Conservation (phyloP, 2,329 filamentous ascomycete species). For the Exserohilum rostratum region DNA sequence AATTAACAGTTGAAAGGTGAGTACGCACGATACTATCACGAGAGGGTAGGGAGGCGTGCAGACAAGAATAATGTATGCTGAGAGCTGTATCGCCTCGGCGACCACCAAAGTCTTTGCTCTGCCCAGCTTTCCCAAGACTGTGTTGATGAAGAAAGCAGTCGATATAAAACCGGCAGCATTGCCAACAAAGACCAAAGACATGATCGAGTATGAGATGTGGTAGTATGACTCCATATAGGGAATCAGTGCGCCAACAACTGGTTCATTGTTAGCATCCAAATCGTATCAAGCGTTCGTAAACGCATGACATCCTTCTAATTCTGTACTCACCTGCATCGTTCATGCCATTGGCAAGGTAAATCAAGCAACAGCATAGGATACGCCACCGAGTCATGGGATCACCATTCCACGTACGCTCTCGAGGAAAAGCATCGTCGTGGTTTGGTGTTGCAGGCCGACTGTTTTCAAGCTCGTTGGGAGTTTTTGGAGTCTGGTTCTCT, state of each 20-base stretch:
- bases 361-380: constrained; percentile 67
- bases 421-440: constrained; percentile 50
- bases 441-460: constrained; percentile 60
- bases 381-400: constrained; percentile 72
- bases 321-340: constrained; percentile 65
- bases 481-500: constrained; percentile 35
- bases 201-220: constrained; percentile 74
- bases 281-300: background rate
- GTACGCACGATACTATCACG: constrained; percentile 60
- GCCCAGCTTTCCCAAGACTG: constrained; percentile 66
- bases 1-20: too few relatives aligned
- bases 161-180: constrained; percentile 78
- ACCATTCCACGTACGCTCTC: constrained; percentile 64
- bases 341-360: constrained; percentile 72
- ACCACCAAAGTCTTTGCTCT: constrained; percentile 68
- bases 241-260: constrained; percentile 74
- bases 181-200: constrained; percentile 81
- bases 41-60: constrained; percentile 72
- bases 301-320: background rate
- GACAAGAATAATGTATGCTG: constrained; percentile 70
- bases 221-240: constrained; percentile 82
- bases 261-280: constrained; percentile 8
- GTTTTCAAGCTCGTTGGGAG: constrained; percentile 58
- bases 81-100: constrained; percentile 61
- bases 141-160: constrained; percentile 72